These are phyloP conservation scores for Dalbergia cultrata DNA, from an alignment of 306 rosid species.

Conservation along the genomic window DNA sequence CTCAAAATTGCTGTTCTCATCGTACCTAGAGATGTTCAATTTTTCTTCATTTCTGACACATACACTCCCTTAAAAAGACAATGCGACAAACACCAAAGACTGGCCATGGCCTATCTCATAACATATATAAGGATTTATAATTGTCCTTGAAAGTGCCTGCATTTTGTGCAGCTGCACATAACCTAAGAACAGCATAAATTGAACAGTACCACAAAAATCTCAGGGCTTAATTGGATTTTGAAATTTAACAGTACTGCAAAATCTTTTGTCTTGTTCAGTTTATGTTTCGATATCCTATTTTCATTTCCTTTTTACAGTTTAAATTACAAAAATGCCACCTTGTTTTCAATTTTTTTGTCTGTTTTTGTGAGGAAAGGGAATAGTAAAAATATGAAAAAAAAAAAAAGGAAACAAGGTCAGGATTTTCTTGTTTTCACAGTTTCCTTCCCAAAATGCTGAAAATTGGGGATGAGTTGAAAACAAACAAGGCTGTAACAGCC, in stretches of 20 bases:
- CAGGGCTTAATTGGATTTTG: too few relatives aligned
- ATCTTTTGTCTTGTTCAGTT: background rate
- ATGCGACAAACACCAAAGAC: conserved; percentile 1
- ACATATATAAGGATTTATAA: background rate
- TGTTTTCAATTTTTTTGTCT: too few relatives aligned
- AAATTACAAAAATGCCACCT: too few relatives aligned
- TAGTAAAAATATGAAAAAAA: too few relatives aligned
- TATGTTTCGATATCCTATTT: too few relatives aligned
- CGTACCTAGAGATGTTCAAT: conserved; percentile 7
- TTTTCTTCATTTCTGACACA: conserved; percentile 36
- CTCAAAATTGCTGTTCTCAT: background rate
- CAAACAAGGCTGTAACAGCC: too few relatives aligned
- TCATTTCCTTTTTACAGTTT: too few relatives aligned
- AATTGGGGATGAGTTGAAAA: too few relatives aligned
- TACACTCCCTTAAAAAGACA: conserved; percentile 15
- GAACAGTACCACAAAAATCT: background rate
- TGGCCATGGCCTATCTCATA: conserved; percentile 11
- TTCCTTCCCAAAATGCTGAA: too few relatives aligned
- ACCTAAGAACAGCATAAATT: background rate
- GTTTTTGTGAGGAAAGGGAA: too few relatives aligned
- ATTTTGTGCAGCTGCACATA: background rate
- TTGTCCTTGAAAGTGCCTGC: background rate
- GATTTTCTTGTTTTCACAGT: too few relatives aligned
- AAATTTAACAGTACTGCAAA: background rate
- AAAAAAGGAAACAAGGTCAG: too few relatives aligned